These are phyloP conservation scores for Phytophthora pinifolia DNA, from an alignment of 352 stramenopile species.

Conservation along the genomic window DNA sequence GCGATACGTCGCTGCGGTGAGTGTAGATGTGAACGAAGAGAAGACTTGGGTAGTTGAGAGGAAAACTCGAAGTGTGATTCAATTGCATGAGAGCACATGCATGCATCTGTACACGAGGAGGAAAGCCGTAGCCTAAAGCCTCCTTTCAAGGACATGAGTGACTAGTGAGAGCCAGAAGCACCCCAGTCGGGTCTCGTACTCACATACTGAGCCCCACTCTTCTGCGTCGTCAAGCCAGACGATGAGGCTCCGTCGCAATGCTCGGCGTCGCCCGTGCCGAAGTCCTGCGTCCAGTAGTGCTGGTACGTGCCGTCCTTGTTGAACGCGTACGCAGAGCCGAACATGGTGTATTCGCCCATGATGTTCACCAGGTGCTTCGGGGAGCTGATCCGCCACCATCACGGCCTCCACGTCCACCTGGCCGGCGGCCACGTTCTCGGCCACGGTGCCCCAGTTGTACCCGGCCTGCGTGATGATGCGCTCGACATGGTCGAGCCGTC, in stretches of 20 bases:
- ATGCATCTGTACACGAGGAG: no score
- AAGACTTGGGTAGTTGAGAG: no score
- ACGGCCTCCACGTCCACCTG: conserved; percentile 32
- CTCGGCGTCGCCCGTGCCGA: conserved; percentile 37
- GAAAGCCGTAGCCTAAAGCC: no score
- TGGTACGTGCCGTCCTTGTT: conserved; percentile 30
- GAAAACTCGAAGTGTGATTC: no score
- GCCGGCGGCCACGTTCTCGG: conserved; percentile 39
- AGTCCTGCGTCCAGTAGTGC: conserved; percentile 70
- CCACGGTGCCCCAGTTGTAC: conserved; percentile 32
- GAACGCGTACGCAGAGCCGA: conserved; percentile 35
- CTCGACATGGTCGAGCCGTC: no score
- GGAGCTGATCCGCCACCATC: conserved; percentile 45
- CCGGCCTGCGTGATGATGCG: no score
- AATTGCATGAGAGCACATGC: no score
- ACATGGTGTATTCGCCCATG: conserved; percentile 41
- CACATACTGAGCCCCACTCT: conserved; percentile 18
- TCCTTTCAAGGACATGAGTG: no score
- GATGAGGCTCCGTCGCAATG: conserved; percentile 17
- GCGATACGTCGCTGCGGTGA: no score
- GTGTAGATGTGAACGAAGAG: no score
- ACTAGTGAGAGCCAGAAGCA: no score
- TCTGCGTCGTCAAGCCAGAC: conserved; percentile 13
- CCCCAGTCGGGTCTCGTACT: no score
- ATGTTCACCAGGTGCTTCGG: conserved; percentile 35